phyloP scores from a whole-genome alignment of 2,329 filamentous ascomycete genomes.

The Hypoxylon sp. region DNA sequence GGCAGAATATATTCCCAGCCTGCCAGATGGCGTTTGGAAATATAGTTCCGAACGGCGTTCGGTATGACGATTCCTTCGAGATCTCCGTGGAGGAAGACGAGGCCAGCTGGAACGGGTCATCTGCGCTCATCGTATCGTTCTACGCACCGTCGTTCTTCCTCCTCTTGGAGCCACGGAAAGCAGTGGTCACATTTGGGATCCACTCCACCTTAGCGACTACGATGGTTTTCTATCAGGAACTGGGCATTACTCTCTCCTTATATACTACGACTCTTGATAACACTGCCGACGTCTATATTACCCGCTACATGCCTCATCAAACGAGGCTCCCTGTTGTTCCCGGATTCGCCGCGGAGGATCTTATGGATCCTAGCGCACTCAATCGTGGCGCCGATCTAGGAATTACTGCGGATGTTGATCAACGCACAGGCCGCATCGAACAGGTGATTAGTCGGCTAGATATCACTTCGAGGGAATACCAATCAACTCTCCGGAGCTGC shows the following conservation, averaged over 20 bases:
- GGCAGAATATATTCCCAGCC: neutral
- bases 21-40: neutral
- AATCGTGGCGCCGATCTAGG: neutral
- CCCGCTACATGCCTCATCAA: slow-evolving; percentile 29
- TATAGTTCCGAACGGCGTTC: neutral
- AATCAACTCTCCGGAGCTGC: slow-evolving; percentile 20
- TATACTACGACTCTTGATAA: neutral
- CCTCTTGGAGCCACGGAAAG: slow-evolving; percentile 51
- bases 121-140: slow-evolving; percentile 58
- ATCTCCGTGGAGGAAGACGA: slow-evolving; percentile 54
- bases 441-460: slow-evolving; percentile 24
- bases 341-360: slow-evolving; percentile 18
- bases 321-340: slow-evolving; percentile 14
- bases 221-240: neutral
- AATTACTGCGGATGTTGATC: neutral
- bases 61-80: slow-evolving; percentile 41
- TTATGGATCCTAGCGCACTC: neutral
- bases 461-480: slow-evolving; percentile 7
- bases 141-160: slow-evolving; percentile 55
- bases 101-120: slow-evolving; percentile 55
- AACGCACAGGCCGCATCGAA: slow-evolving; percentile 3
- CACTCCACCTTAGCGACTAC: neutral
- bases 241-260: neutral
- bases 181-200: slow-evolving; percentile 41
- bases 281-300: slow-evolving; percentile 1